Evolutionary conservation across 176 grass and related monocot genomes (phyloP).

Genomic region (Oryza meridionalis): DNA sequence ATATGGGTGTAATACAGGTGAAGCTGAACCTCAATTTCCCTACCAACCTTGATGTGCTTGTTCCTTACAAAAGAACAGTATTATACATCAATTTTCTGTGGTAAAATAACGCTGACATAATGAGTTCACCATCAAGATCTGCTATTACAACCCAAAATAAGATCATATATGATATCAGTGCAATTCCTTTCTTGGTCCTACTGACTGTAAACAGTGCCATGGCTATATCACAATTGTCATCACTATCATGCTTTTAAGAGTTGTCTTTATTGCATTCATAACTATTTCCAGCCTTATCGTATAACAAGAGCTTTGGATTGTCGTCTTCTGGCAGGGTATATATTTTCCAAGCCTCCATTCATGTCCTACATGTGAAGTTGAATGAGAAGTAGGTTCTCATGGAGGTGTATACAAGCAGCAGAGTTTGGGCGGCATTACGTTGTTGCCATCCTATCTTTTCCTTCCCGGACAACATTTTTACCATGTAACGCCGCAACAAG

Average conservation of each 20-base stretch:
- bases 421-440: not conserved
- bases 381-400: slow-evolving; percentile 30
- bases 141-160: not conserved
- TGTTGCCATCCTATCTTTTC: slow-evolving; percentile 38
- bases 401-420: slow-evolving; percentile 47
- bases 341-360: slow-evolving; percentile 65
- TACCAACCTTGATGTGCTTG: not conserved
- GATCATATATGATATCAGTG: not conserved
- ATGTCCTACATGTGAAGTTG: slow-evolving; percentile 45
- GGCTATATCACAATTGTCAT: not conserved
- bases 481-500: slow-evolving; percentile 31
- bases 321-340: slow-evolving; percentile 55
- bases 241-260: slow-evolving; percentile 22
- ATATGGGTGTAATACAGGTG: not conserved
- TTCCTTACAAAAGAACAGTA: not conserved
- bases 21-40: slow-evolving; percentile 27
- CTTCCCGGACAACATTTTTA: slow-evolving; percentile 41
- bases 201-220: not conserved
- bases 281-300: not conserved
- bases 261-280: slow-evolving; percentile 18
- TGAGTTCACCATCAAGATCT: not conserved
- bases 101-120: not conserved
- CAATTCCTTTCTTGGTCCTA: not conserved
- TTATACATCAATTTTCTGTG: not conserved
- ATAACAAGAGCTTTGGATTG: slow-evolving; percentile 10